phyloP scores from a whole-genome alignment of 176 grass and related monocot species.

The Triticum monococcum region DNA sequence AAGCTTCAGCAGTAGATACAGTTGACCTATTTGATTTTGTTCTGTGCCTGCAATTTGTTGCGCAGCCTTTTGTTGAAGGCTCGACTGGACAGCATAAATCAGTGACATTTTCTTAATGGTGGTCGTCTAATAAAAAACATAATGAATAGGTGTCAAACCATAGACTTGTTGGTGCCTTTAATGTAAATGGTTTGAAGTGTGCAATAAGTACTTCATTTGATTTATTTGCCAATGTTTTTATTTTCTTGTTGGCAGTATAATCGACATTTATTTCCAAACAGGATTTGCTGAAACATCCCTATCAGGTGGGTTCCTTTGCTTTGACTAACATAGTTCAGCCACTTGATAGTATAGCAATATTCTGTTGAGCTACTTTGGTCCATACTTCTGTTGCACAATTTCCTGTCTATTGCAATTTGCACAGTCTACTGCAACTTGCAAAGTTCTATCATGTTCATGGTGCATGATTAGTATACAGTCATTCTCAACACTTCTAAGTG shows the following conservation, averaged over 20 bases:
- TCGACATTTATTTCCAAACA: neutral
- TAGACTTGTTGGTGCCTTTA: constrained; percentile 5
- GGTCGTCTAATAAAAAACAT: neutral
- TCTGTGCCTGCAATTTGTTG: neutral
- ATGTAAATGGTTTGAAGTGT: neutral
- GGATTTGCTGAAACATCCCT: neutral
- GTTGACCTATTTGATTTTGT: neutral
- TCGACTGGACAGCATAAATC: neutral
- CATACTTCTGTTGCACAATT: neutral
- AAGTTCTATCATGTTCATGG: neutral
- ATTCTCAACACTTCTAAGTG: neutral
- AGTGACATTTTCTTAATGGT: neutral
- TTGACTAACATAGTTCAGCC: neutral
- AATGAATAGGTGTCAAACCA: neutral
- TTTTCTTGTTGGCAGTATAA: neutral
- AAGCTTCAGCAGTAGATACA: neutral
- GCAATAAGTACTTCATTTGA: neutral
- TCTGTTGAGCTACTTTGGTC: constrained; percentile 9
- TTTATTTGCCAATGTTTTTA: neutral
- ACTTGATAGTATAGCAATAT: neutral
- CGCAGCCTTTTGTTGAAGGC: neutral
- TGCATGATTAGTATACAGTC: neutral
- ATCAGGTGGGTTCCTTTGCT: neutral
- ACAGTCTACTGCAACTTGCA: neutral
- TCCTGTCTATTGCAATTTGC: constrained; percentile 10